These are phyloP conservation scores for Candida pseudoglaebosa DNA, from an alignment of 805 yeast genomes.

Conservation along the genomic window DNA sequence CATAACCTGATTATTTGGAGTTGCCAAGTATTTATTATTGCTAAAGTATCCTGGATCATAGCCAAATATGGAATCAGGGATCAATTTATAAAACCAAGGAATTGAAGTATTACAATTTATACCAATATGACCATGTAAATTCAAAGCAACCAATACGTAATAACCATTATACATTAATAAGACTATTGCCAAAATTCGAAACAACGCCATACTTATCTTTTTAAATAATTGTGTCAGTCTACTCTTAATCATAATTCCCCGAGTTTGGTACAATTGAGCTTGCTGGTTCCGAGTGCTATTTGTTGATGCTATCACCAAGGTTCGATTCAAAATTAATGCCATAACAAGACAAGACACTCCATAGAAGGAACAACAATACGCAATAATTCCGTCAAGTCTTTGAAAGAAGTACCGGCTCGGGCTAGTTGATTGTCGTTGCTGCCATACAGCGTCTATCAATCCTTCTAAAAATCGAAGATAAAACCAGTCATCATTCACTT, in stretches of 20 bases:
- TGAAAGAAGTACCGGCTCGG: slow-evolving; percentile 8
- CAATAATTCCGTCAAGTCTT: slow-evolving; percentile 12
- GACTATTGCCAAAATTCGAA: slow-evolving; percentile 26
- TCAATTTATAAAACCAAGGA: slow-evolving; percentile 11
- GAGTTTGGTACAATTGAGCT: slow-evolving; percentile 13
- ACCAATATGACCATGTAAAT: slow-evolving; percentile 18
- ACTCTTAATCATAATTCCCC: slow-evolving; percentile 6
- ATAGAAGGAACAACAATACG: slow-evolving; percentile 35
- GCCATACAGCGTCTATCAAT: slow-evolving; percentile 14
- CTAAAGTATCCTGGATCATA: slow-evolving; percentile 20
- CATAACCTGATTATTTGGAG: slow-evolving; percentile 23
- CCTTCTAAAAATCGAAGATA: slow-evolving; percentile 6
- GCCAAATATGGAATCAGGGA: slow-evolving; percentile 17
- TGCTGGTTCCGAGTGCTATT: slow-evolving; percentile 23
- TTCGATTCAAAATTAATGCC: slow-evolving; percentile 36
- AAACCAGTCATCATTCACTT: slow-evolving; percentile 6
- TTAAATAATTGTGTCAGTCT: slow-evolving; percentile 17
- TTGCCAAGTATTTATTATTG: slow-evolving; percentile 25
- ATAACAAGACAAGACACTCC: slow-evolving; percentile 35
- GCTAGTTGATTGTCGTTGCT: slow-evolving; percentile 11
- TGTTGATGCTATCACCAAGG: slow-evolving; percentile 35
- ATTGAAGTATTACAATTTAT: slow-evolving; percentile 5
- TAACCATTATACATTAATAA: slow-evolving; percentile 22
- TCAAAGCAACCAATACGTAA: slow-evolving; percentile 29
- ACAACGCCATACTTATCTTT: slow-evolving; percentile 16